Evolutionary conservation across 2,329 filamentous ascomycete genomes (phyloP), one percentile per base, ranked within the genome.

Genomic region (Phialophora macrospora): DNA sequence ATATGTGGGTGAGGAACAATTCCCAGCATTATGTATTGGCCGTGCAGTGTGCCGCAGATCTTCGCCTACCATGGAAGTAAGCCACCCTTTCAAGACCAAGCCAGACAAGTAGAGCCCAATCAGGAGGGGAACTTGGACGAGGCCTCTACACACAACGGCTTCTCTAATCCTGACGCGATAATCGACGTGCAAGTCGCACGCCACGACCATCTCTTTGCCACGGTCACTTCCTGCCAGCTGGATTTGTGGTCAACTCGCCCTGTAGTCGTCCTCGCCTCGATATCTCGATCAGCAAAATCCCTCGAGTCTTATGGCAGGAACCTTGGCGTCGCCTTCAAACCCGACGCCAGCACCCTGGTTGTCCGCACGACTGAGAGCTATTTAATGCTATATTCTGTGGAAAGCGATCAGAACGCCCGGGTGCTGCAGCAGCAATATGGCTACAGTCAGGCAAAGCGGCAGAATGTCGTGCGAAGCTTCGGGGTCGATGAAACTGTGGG

Each of bases 221-320:
- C 92, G 55, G 92, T 97, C 74, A 97, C 94, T 0, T 81, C 86
- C 4, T 91, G 91, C 1, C 90, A 91, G 12, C 87, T 99, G 77
- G 92, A 91, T n/a, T 85, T 99, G 71, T 99, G 95, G 95, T 95
- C 99, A 80, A 94, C 92, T 62, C 94, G 94, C 90, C 95, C 95
- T 56, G 93, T 92, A 61, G 93, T 93, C 26, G 87, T 97, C 32
- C 85, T 98, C 60, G 93, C 93, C 66, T 87, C 93, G 28, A 88
- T 97, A 55, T 85, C 93, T 66, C 90, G 95, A 70, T 98, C 95
- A 56, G 81, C 86, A 59, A 84, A 87, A 41, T 99, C 95, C 0
- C 79, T 98, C 54, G 83, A 87, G 66, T 89, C 88, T 1, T 98
- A 98, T 75, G 95, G 95, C 46, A 84, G 87, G 44, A 98, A 97